A percentile compares a stretch with the other conserved stretches of the same genome.
These are phyloP conservation scores for Gloeophyllum trabeum DNA, from an alignment of 768 basidiomycete genomes.

Conservation along the genomic window DNA sequence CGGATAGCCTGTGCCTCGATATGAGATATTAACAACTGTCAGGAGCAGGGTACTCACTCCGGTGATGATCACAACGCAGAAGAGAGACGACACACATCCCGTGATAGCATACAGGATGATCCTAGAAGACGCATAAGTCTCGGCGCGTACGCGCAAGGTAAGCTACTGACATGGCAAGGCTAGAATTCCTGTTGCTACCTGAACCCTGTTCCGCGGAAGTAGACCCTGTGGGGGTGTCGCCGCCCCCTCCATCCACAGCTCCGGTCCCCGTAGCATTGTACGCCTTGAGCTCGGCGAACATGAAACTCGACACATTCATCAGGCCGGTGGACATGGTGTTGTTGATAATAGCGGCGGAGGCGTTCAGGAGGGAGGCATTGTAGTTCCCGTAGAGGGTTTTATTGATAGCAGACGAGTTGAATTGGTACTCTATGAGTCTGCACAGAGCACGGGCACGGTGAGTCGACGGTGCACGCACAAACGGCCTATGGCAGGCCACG, in stretches of 20 bases:
- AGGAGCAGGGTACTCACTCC: conserved; percentile 39
- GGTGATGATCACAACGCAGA: conserved; percentile 75
- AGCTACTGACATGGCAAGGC: not conserved
- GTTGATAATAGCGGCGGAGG: conserved; percentile 29
- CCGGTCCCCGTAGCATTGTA: conserved; percentile 58
- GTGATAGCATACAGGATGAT: conserved; percentile 82
- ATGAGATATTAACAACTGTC: conserved; percentile 1
- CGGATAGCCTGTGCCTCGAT: conserved; percentile 48
- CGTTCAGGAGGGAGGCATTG: conserved; percentile 54
- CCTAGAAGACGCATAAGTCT: conserved; percentile 25
- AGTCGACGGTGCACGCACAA: too few species aligned
- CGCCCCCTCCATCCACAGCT: conserved; percentile 17
- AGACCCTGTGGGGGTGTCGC: conserved; percentile 12
- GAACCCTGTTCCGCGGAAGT: not conserved
- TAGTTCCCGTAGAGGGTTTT: conserved; percentile 39
- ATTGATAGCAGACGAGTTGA: conserved; percentile 40
- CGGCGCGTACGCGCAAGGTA: not conserved
- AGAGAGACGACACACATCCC: conserved; percentile 77
- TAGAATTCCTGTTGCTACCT: conserved; percentile 2
- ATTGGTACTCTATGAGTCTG: conserved; percentile 47
- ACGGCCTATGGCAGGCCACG: conserved; percentile 13
- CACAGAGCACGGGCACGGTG: too few species aligned
- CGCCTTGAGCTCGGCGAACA: conserved; percentile 60
- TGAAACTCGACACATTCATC: conserved; percentile 41
- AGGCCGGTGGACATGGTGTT: conserved; percentile 28